A percentile compares a stretch with the other conserved stretches of the same genome.
phyloP scores from a whole-genome alignment of 768 basidiomycete genomes.

The Collybiopsis confluens region DNA sequence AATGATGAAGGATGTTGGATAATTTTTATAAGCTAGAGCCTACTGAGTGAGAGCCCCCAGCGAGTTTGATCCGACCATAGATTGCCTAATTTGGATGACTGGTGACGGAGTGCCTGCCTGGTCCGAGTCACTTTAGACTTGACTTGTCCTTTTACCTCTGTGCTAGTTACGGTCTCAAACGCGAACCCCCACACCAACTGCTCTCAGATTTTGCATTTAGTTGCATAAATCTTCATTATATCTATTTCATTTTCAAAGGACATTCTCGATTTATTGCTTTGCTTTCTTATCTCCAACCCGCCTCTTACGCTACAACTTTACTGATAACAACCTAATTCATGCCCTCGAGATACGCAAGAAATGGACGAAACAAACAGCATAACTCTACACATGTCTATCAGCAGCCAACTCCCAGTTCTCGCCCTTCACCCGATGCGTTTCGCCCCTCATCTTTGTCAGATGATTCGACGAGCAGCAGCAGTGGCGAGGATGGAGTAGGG shows the following conservation, averaged over 20 bases:
- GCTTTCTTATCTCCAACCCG: neutral
- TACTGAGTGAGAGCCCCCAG: no score
- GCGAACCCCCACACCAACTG: neutral
- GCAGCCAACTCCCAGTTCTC: constrained; percentile 7
- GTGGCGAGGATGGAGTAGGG: constrained; percentile 4
- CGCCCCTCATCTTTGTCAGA: constrained; percentile 7
- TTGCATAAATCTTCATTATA: constrained; percentile 3
- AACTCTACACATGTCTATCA: constrained; percentile 3
- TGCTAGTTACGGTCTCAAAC: constrained; percentile 1
- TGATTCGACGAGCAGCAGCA: constrained; percentile 6
- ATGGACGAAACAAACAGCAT: constrained; percentile 11
- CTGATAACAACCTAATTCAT: constrained; percentile 9
- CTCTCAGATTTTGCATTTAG: constrained; percentile 5
- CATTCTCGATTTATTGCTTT: constrained; percentile 1
- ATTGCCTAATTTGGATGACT: constrained; percentile 1
- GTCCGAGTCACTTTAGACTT: neutral
- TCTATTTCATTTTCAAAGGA: neutral
- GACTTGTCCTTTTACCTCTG: neutral
- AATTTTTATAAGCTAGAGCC: no score
- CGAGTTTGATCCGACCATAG: no score
- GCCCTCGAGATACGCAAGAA: constrained; percentile 11
- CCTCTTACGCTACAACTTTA: constrained; percentile 2
- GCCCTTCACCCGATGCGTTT: constrained; percentile 2
- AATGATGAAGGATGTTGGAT: no score
- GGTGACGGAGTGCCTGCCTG: constrained; percentile 1